Evolutionary conservation across 2,329 filamentous ascomycete species (phyloP).

Genomic region (Mariannaea sp.): DNA sequence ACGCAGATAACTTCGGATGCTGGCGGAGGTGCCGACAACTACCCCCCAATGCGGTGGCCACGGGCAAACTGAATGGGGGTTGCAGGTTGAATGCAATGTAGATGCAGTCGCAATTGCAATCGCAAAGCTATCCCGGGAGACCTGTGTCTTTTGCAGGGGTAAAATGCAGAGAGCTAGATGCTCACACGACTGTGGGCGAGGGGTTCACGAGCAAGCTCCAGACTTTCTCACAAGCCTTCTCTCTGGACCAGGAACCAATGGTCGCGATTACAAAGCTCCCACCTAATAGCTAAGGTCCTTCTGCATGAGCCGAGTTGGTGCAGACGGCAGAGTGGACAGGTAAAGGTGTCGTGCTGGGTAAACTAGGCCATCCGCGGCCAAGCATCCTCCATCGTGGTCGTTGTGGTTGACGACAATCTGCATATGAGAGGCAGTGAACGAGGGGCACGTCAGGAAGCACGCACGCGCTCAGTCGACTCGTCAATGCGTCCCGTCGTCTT

Average conservation of each 20-base stretch:
- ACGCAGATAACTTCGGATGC: slow-evolving; percentile 12
- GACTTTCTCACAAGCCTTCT: slow-evolving; percentile 9
- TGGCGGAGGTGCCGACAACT: slow-evolving; percentile 5
- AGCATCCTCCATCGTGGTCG: slow-evolving; percentile 24
- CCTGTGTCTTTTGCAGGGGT: slow-evolving; percentile 1
- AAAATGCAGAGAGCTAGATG: slow-evolving; percentile 6
- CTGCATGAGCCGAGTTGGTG: not conserved
- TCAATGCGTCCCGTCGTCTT: slow-evolving; percentile 6
- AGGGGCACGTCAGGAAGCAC: slow-evolving; percentile 16
- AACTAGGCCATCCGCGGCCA: slow-evolving; percentile 18
- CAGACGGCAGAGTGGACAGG: slow-evolving; percentile 5
- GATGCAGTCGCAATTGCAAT: slow-evolving; percentile 9
- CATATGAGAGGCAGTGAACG: slow-evolving; percentile 11
- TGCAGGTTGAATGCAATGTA: slow-evolving; percentile 8
- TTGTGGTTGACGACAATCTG: slow-evolving; percentile 9
- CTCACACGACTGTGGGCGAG: slow-evolving; percentile 16
- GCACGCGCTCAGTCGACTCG: slow-evolving; percentile 14
- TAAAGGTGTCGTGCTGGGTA: slow-evolving; percentile 9
- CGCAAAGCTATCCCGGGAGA: not conserved
- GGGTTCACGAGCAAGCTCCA: slow-evolving; percentile 10
- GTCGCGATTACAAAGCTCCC: slow-evolving; percentile 10
- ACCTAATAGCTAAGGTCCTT: slow-evolving; percentile 5
- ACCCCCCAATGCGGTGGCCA: slow-evolving; percentile 11
- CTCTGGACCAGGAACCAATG: slow-evolving; percentile 13
- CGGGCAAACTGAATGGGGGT: not conserved